Evolutionary conservation across 345 rosid genomes (phyloP).

Genomic region (Lepidium aucheri): DNA sequence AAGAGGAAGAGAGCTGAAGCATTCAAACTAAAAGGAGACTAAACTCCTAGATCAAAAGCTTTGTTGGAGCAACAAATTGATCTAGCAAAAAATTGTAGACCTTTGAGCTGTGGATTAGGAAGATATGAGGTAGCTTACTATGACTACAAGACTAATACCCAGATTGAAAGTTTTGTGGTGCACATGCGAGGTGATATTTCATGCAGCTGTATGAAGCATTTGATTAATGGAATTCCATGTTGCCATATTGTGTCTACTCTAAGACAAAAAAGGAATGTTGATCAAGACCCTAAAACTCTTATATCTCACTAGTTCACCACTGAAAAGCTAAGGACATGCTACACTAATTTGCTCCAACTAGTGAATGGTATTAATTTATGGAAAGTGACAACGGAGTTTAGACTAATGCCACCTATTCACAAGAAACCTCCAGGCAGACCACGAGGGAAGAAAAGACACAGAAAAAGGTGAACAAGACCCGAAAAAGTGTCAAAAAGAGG

Average conservation of each 20-base stretch:
- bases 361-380: not conserved
- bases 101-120: not conserved
- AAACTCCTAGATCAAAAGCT: not conserved
- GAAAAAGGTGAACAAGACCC: not conserved
- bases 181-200: no score
- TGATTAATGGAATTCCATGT: not conserved
- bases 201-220: not conserved
- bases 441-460: not conserved
- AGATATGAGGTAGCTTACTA: not conserved
- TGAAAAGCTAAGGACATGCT: not conserved
- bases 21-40: not conserved
- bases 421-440: not conserved
- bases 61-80: not conserved
- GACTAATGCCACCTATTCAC: not conserved
- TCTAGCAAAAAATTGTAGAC: no score
- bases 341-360: rapidly evolving
- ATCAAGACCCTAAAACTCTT: not conserved
- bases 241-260: not conserved
- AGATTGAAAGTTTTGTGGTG: not conserved
- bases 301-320: not conserved
- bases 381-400: not conserved
- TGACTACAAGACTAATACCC: not conserved
- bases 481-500: no score
- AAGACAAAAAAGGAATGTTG: not conserved
- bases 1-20: not conserved